A percentile compares a stretch with the other conserved stretches of the same genome.
These are phyloP conservation scores for Narthecium ossifragum DNA, from an alignment of 106 monocot genomes.

Conservation along the genomic window DNA sequence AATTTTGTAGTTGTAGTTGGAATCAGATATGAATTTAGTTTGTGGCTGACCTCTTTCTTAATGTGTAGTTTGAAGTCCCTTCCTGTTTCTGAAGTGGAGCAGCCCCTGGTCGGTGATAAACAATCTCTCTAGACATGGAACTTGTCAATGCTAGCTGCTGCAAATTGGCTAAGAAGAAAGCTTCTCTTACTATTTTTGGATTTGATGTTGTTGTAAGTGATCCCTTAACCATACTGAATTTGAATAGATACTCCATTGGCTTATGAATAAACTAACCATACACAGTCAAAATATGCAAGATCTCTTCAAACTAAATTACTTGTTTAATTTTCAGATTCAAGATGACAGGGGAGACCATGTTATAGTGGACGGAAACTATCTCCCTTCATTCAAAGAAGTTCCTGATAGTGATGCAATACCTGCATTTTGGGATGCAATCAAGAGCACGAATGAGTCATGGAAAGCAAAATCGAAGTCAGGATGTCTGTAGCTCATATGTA, in stretches of 20 bases:
- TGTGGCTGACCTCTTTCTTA: no score
- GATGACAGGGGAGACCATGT: conserved; percentile 83
- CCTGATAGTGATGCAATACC: conserved; percentile 71
- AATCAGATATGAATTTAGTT: no score
- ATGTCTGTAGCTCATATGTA: no score
- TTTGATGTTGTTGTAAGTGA: conserved; percentile 97
- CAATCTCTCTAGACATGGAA: conserved; percentile 43
- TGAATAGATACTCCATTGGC: no score
- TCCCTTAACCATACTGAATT: no score
- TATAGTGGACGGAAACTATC: conserved; percentile 90
- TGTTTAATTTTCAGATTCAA: conserved; percentile 61
- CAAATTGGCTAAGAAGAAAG: conserved; percentile 49
- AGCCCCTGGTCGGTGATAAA: neutral
- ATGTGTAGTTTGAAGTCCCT: conserved; percentile 81
- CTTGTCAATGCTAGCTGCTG: conserved; percentile 54
- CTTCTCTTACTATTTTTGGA: conserved; percentile 91
- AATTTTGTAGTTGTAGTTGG: neutral
- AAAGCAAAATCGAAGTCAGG: conserved; percentile 19
- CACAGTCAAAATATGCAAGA: no score
- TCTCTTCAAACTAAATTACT: no score
- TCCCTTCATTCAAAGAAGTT: conserved; percentile 92
- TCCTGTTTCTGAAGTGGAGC: conserved; percentile 45
- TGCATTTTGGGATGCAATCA: conserved; percentile 92
- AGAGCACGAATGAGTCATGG: conserved; percentile 27
- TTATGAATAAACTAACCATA: no score